phyloP scores from a whole-genome alignment of 2,329 filamentous ascomycete genomes.

The Xylariaceae sp. region DNA sequence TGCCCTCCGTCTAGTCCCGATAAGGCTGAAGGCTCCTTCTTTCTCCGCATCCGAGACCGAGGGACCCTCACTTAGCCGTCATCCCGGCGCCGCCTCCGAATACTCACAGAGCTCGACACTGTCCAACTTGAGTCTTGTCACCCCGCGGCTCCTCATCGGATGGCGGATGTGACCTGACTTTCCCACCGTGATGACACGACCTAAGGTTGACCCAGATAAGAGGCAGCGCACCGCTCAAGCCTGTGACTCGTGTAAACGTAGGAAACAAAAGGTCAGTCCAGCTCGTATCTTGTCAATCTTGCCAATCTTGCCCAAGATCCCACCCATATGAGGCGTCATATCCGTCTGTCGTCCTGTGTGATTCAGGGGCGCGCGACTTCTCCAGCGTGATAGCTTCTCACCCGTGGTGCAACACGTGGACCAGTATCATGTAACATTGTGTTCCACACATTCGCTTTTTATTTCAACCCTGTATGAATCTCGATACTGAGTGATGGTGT shows the following conservation, averaged over 20 bases:
- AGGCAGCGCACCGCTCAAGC: constrained; percentile 62
- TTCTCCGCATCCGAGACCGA: constrained; percentile 34
- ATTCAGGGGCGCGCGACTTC: not conserved
- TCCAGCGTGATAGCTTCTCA: constrained; percentile 1
- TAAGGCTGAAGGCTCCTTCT: constrained; percentile 28
- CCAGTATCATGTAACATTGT: constrained; percentile 11
- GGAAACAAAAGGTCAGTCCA: constrained; percentile 63
- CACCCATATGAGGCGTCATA: not conserved
- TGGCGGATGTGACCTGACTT: constrained; percentile 34
- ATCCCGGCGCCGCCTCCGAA: constrained; percentile 30
- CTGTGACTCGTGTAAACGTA: constrained; percentile 62
- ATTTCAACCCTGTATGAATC: not conserved
- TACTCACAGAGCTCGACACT: constrained; percentile 21
- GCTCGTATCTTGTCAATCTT: not conserved
- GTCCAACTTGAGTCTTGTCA: constrained; percentile 25
- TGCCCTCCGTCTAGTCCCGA: constrained; percentile 27
- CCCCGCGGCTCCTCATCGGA: constrained; percentile 30
- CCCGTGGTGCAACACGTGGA: constrained; percentile 12
- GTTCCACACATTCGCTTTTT: constrained; percentile 1
- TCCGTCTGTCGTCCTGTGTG: not conserved
- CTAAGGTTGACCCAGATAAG: constrained; percentile 56
- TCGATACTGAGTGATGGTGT: not conserved
- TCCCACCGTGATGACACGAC: constrained; percentile 44
- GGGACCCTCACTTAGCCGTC: constrained; percentile 25
- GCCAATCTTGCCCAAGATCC: not conserved